Base-by-base conservation (phyloP, 306 rosid genomes). In the Acmispon strigosus region DNA sequence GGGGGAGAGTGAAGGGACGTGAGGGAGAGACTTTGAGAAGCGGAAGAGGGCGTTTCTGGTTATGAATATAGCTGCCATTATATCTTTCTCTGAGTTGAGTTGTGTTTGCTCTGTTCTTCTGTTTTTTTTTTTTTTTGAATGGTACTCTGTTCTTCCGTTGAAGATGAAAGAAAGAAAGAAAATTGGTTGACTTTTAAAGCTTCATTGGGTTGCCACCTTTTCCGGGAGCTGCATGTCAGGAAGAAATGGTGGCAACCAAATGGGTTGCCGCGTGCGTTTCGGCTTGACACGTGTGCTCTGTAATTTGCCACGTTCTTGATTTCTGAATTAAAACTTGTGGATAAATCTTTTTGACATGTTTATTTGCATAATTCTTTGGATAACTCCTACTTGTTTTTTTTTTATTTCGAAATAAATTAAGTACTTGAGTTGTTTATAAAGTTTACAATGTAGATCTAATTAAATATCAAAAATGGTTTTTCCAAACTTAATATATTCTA, bases 11-110 rank as follows among this genome's bases (percentile, higher is more conserved):
- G 85, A 70, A 49, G 80, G 79, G 10, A 72, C 3, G 44, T 15
- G 66, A 48, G 91, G 84, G 45, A 89, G 67, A 3, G 96, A 77
- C 75, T 73, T 89, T 2, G 86, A 75, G 81, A 87, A 48, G 48
- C 78, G 83, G 85, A 85, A 84, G 74, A 86, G 8, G 12, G 64
- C 64, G 61, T 70, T 83, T 37, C 47, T 80, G 2, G 90, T 71
- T 11, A 87, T 18, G 49, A 71, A 79, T 67, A 81, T 82, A 6
- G 76, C 63, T 22, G 91, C 91, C 91, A 82, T 87, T 4, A 22
- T 72, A 62, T 52, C 5, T 53, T 27, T 24, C 20, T 36, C 43
- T 9, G 11, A 8, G 43, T 39, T 39, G n/a, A n/a, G n/a, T n/a
- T n/a, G n/a, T n/a, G n/a, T n/a, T 0, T 6, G 14, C 47, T 24